Conservation (phyloP, 805 yeast genomes). For the Kodamaea jinghongensis region DNA sequence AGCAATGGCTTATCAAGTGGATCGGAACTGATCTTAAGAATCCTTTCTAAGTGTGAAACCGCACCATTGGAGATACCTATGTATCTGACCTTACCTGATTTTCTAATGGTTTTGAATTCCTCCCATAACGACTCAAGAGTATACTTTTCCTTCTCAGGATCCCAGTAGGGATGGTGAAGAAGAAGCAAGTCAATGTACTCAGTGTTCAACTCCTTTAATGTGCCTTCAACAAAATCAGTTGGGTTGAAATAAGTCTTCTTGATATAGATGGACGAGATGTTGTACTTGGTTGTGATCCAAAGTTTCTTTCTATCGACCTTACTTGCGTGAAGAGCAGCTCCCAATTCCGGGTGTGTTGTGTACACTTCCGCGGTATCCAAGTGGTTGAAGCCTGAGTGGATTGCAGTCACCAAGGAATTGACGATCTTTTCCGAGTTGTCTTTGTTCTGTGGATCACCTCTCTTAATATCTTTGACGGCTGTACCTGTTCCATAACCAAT, state of each 20-base stretch:
- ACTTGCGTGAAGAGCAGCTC: constrained; percentile 12
- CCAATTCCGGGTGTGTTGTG: constrained; percentile 21
- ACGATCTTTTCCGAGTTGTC: constrained; percentile 15
- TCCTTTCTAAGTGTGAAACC: constrained; percentile 13
- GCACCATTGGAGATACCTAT: constrained; percentile 21
- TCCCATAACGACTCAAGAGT: constrained; percentile 17
- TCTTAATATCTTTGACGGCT: constrained; percentile 40
- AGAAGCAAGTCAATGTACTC: constrained; percentile 59
- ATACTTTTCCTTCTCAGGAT: constrained; percentile 15
- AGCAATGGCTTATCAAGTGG: constrained; percentile 32
- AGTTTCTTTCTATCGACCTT: constrained; percentile 18
- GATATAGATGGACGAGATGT: constrained; percentile 30
- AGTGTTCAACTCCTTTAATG: constrained; percentile 43
- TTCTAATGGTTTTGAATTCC: constrained; percentile 18
- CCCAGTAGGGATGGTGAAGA: constrained; percentile 59
- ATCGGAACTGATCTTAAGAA: constrained; percentile 8
- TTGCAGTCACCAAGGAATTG: constrained; percentile 13
- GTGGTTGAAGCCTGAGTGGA: constrained; percentile 19
- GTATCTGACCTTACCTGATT: constrained; percentile 19
- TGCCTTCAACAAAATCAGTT: constrained; percentile 41
- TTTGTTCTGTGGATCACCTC: constrained; percentile 20
- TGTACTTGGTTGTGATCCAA: constrained; percentile 25
- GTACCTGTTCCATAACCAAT: constrained; percentile 57
- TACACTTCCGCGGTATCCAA: constrained; percentile 23
- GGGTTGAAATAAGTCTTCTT: constrained; percentile 40